A percentile compares a stretch with the other conserved stretches of the same genome.
Conservation (phyloP, 352 stramenopile genomes). For the Globisporangium ultimum region DNA sequence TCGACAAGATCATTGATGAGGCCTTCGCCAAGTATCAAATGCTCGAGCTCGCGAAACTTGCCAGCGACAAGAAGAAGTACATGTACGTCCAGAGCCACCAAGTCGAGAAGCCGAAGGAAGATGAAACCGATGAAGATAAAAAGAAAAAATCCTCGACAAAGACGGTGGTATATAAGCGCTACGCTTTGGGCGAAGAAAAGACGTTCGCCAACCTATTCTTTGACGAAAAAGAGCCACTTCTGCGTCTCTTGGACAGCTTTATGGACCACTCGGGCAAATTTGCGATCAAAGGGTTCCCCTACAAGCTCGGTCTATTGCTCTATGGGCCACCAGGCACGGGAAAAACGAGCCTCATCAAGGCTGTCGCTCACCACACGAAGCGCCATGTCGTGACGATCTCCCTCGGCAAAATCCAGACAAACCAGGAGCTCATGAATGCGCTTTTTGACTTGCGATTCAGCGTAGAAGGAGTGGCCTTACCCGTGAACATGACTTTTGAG, state of each 20-base stretch:
- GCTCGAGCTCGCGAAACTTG: conserved; percentile 4
- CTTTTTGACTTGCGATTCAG: conserved; percentile 43
- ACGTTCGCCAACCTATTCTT: conserved; percentile 85
- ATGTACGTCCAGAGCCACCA: conserved; percentile 32
- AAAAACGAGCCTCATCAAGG: conserved; percentile 87
- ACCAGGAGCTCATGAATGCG: conserved; percentile 54
- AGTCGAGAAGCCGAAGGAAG: conserved; percentile 7
- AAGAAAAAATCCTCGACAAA: conserved; percentile 3
- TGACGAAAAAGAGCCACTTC: conserved; percentile 52
- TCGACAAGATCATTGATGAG: conserved; percentile 29
- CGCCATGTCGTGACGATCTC: conserved; percentile 63
- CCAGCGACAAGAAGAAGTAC: conserved; percentile 28
- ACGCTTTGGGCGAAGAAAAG: conserved; percentile 73
- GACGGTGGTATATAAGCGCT: conserved; percentile 44
- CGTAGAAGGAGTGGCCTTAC: conserved; percentile 36
- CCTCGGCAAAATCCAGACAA: conserved; percentile 51
- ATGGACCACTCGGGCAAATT: conserved; percentile 65
- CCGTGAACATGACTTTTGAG: conserved; percentile 45
- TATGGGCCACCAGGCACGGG: conserved; percentile 78
- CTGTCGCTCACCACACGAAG: conserved; percentile 62
- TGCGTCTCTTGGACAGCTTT: conserved; percentile 65
- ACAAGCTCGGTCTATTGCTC: conserved; percentile 81
- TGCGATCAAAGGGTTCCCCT: conserved; percentile 75
- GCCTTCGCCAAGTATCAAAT: conserved; percentile 29
- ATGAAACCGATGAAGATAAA: conserved; percentile 6